phyloP scores from a whole-genome alignment of 805 yeast genomes.

The Jamesozyma spencerorum region DNA sequence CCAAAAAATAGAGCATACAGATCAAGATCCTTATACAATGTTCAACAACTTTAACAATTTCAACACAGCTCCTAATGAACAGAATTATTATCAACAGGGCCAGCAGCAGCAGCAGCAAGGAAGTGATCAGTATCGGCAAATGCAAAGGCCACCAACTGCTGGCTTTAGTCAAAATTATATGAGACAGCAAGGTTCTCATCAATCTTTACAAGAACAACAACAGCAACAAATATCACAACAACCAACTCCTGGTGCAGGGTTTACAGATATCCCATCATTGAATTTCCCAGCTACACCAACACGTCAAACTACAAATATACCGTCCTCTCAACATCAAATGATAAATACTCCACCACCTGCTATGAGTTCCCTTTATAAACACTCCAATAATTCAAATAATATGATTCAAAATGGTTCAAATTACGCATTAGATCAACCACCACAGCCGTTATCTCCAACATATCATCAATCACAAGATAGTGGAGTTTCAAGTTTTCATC shows the following conservation, averaged over 20 bases:
- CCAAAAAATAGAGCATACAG: no score
- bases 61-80: conserved; percentile 1
- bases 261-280: conserved; percentile 25
- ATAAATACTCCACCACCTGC: conserved; percentile 21
- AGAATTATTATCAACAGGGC: conserved; percentile 5
- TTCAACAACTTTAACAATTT: conserved; percentile 1
- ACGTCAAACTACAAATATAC: conserved; percentile 10
- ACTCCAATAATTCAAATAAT: conserved; percentile 25
- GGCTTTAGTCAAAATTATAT: conserved; percentile 31
- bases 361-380: conserved; percentile 20
- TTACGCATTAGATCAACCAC: conserved; percentile 5
- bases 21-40: no score
- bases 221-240: conserved; percentile 19
- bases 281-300: conserved; percentile 28
- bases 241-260: conserved; percentile 13
- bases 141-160: conserved; percentile 29
- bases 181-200: conserved; percentile 33
- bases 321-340: conserved; percentile 8
- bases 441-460: conserved; percentile 21
- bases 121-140: conserved; percentile 12
- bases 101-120: conserved; percentile 7
- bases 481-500: conserved; percentile 20
- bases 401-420: conserved; percentile 10
- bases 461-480: conserved; percentile 5
- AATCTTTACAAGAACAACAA: conserved; percentile 18